Base-by-base conservation (phyloP, 371 early-diverging fungal species). In the Rhizopus arrhizus region DNA sequence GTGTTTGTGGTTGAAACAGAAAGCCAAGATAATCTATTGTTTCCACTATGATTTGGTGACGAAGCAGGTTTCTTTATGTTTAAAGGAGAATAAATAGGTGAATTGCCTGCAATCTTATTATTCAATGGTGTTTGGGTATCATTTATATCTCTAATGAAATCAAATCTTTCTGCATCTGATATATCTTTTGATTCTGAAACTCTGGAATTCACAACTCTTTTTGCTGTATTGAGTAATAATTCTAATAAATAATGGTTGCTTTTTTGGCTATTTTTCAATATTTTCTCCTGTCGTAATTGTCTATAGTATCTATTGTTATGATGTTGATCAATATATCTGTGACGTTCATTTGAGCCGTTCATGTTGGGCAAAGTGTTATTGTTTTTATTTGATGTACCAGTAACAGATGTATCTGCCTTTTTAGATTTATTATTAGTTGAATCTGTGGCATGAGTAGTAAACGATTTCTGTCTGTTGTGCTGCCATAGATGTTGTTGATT, bases 171-270 rank as follows among this genome's bases (percentile, higher is more conserved):
- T 46, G 31, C 47, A n/a, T 40, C 33, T 2, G 54, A 11, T 35
- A 61, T 33, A 34, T 52, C 53, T 32, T 60, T 62, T 40, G 62
- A 58, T 52, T 77, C 78, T 4, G 71, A 57, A 15, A 57, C 75
- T 22, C 78, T 64, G 11, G 73, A 47, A 47, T 70, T 61, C 12
- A 79, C 71, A 0, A 79, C 80, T 54, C 74, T 70, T 10, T 46
- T 53, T n/a, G 71, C 80, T 29, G 76, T 62, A 45, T 65, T 57
- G 42, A 49, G 57, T 15, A 72, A 9, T 7, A 64, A 4, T 13
- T 59, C 61, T 8, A 66, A 5, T 22, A 66, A 42, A 62, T 55
- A 56, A 38, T 63, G 59, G 22, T 63, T 59, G 33, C 53, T 62
- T 16, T 63, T 54, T 13, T 47, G 12, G 7, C 54, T 59, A 15